A percentile compares a stretch with the other conserved stretches of the same genome.
phyloP scores from a whole-genome alignment of 495 filamentous ascomycete species.

The Tuber brumale region DNA sequence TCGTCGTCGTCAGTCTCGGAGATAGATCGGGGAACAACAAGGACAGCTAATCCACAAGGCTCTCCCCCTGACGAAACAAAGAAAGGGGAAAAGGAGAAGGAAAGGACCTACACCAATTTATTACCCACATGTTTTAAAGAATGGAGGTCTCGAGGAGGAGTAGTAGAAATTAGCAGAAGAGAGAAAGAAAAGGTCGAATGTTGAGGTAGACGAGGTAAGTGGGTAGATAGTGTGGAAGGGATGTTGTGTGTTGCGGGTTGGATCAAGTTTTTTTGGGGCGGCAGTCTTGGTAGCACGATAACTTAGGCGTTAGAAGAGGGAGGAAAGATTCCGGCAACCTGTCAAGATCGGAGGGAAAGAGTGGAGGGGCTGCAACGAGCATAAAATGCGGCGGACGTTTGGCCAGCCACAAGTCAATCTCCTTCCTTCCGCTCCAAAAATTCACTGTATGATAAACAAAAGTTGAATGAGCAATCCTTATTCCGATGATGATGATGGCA shows the following conservation, averaged over 20 bases:
- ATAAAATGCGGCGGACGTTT: slow-evolving; percentile 4
- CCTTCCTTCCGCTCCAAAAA: background rate
- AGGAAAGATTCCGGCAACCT: background rate
- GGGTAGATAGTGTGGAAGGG: slow-evolving; percentile 6
- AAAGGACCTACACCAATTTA: slow-evolving; percentile 81
- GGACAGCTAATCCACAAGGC: slow-evolving; percentile 20
- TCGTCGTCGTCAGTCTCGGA: background rate
- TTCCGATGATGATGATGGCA: background rate
- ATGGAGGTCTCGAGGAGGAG: slow-evolving; percentile 1
- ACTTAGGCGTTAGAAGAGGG: background rate
- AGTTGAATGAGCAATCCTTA: background rate
- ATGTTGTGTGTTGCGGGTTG: slow-evolving; percentile 3
- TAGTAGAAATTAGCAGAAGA: background rate
- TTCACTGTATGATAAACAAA: background rate
- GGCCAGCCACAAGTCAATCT: slow-evolving; percentile 10
- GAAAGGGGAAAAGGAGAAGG: slow-evolving; percentile 13
- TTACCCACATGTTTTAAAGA: slow-evolving; percentile 70
- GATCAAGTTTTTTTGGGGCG: background rate
- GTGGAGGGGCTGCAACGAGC: slow-evolving; percentile 8
- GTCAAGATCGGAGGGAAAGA: background rate
- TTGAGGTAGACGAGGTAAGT: slow-evolving; percentile 2
- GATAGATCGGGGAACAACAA: slow-evolving; percentile 20
- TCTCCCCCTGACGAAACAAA: background rate
- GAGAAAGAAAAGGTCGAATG: background rate
- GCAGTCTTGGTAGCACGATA: slow-evolving; percentile 3